A percentile compares a stretch with the other conserved stretches of the same genome.
Evolutionary conservation across 768 basidiomycete genomes (phyloP).

Genomic region (Leccinum longicurvipes): DNA sequence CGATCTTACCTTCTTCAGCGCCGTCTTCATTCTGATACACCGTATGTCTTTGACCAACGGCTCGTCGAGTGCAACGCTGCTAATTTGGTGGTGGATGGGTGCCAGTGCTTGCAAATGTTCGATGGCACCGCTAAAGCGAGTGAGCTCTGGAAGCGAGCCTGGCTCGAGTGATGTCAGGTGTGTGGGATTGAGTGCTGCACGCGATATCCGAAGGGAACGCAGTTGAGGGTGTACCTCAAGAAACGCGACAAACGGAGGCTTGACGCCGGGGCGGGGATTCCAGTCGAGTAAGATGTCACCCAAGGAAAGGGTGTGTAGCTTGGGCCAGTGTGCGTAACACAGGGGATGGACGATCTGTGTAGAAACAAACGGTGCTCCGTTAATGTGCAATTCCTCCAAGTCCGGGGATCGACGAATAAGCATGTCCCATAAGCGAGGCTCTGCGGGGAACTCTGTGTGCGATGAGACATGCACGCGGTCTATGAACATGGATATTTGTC

Average conservation of each 20-base stretch:
- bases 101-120: conserved; percentile 64
- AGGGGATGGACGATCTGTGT: conserved; percentile 52
- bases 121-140: conserved; percentile 63
- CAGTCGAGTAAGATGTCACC: conserved; percentile 67
- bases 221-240: conserved; percentile 62
- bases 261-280: conserved; percentile 38
- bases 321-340: conserved; percentile 64
- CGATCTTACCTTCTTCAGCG: too few species aligned
- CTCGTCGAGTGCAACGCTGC: conserved; percentile 57
- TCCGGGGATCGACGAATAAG: conserved; percentile 60
- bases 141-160: conserved; percentile 46
- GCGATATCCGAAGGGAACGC: conserved; percentile 48
- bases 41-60: too few species aligned
- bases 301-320: conserved; percentile 54
- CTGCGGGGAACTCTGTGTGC: conserved; percentile 21
- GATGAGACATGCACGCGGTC: conserved; percentile 3
- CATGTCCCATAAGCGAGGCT: conserved; percentile 61
- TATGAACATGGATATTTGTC: not conserved
- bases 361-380: conserved; percentile 26
- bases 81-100: conserved; percentile 44
- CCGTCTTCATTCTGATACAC: too few species aligned
- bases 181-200: conserved; percentile 49
- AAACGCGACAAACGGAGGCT: conserved; percentile 62
- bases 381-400: conserved; percentile 59
- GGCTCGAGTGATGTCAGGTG: conserved; percentile 50